Conservation (phyloP, 208 protist species). For the Tetramitus jugosus region DNA sequence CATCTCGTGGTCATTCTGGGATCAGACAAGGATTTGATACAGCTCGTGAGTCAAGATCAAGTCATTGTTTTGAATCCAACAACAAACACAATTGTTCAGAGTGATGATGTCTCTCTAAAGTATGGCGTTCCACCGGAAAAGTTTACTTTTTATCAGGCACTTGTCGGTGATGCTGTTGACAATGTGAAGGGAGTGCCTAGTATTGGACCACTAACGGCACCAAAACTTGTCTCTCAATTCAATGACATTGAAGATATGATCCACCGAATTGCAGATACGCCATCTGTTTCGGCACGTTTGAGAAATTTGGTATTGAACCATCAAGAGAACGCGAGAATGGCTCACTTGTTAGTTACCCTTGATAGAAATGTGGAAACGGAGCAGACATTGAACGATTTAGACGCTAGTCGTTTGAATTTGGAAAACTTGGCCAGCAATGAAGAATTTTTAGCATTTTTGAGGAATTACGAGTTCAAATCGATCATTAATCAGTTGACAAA, state of each 20-base stretch:
- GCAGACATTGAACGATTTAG: neutral
- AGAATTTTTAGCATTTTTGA: too few species aligned
- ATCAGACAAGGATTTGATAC: slow-evolving; percentile 23
- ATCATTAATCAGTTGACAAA: too few species aligned
- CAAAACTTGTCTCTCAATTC: neutral
- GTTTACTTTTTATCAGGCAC: slow-evolving; percentile 17
- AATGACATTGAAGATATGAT: neutral
- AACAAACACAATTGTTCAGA: neutral
- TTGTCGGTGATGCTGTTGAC: slow-evolving; percentile 27
- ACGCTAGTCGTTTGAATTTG: neutral
- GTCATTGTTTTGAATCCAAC: slow-evolving; percentile 1
- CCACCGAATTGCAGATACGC: neutral
- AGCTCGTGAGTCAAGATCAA: neutral
- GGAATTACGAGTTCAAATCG: too few species aligned
- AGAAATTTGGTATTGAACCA: neutral
- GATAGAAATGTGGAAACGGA: neutral
- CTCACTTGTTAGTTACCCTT: too few species aligned
- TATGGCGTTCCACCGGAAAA: slow-evolving; percentile 16
- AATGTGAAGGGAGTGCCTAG: slow-evolving; percentile 24
- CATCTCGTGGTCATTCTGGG: slow-evolving; percentile 18
- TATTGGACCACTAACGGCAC: slow-evolving; percentile 14
- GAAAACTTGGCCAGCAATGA: too few species aligned
- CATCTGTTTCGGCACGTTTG: neutral
- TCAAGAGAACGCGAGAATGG: neutral
- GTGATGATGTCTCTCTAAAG: slow-evolving; percentile 3